phyloP scores from a whole-genome alignment of 202 grass and related monocot species.

The Schoenoplectus triqueter region DNA sequence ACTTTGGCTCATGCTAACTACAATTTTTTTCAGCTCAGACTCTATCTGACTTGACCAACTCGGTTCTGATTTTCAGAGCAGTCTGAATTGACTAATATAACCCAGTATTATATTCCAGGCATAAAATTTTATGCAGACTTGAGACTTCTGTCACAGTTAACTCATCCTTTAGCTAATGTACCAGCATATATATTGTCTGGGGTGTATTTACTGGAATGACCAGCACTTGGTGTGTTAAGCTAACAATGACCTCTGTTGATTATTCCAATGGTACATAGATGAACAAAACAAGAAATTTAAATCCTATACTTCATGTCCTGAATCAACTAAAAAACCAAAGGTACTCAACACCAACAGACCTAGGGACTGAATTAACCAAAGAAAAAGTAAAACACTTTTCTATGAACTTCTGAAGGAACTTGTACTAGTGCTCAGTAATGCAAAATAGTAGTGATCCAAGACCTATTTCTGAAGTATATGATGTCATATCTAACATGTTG shows the following conservation, averaged over 20 bases:
- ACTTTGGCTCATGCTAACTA: not conserved
- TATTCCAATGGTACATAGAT: slow-evolving; percentile 8
- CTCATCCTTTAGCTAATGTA: not conserved
- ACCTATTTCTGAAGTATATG: not conserved
- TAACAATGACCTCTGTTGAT: not conserved
- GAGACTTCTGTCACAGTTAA: not conserved
- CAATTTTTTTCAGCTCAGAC: too few relatives aligned
- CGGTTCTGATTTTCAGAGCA: not conserved
- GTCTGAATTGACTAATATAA: not conserved
- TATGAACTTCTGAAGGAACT: not conserved
- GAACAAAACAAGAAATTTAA: not conserved
- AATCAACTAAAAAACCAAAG: not conserved
- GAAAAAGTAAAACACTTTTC: not conserved
- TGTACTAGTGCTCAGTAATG: not conserved
- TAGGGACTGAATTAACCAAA: not conserved
- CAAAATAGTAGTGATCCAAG: not conserved
- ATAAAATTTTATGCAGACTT: not conserved
- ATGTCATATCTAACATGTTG: not conserved
- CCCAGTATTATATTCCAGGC: not conserved
- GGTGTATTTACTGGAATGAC: not conserved
- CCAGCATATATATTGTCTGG: slow-evolving; percentile 1
- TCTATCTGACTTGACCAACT: too few relatives aligned
- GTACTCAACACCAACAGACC: not conserved
- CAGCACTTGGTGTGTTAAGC: not conserved
- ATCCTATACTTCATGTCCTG: not conserved